These are phyloP conservation scores for Alternaria postmessia DNA, from an alignment of 2,329 filamentous ascomycete species.

Conservation along the genomic window DNA sequence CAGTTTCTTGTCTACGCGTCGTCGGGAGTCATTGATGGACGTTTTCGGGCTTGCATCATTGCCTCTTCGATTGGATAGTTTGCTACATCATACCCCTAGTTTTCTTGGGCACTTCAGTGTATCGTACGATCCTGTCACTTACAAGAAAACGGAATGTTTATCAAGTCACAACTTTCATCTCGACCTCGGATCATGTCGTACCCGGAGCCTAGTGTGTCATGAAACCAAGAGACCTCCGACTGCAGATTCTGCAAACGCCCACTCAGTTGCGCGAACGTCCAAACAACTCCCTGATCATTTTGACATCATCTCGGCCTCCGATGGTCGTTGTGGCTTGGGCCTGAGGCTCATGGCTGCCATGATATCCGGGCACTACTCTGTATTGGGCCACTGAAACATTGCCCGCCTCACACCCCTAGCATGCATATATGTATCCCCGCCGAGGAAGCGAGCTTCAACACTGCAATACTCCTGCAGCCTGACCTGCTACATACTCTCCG, in stretches of 20 bases:
- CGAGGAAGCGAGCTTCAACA: constrained; percentile 8
- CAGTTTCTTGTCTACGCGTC: not conserved
- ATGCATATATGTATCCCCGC: constrained; percentile 12
- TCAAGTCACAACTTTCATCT: not conserved
- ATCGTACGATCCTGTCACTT: not conserved
- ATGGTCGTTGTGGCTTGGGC: constrained; percentile 10
- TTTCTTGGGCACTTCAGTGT: not conserved
- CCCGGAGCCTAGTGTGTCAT: constrained; percentile 4
- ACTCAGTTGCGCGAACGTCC: not conserved
- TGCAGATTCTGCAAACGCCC: constrained; percentile 10
- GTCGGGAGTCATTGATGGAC: not conserved
- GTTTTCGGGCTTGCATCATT: not conserved
- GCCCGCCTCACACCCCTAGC: constrained; percentile 26
- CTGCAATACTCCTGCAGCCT: constrained; percentile 25
- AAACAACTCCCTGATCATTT: not conserved
- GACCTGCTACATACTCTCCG: constrained; percentile 27
- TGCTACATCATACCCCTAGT: not conserved
- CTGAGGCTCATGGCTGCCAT: constrained; percentile 16
- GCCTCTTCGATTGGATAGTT: not conserved
- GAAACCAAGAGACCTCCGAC: constrained; percentile 8
- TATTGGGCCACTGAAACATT: constrained; percentile 26
- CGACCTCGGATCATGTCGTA: constrained; percentile 7
- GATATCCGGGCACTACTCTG: constrained; percentile 5
- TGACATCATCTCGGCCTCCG: constrained; percentile 11
- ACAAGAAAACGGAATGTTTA: not conserved